Evolutionary conservation across 2,329 filamentous ascomycete genomes (phyloP), one percentile per base, ranked within the genome.

Genomic region (Dothideomycetidae sp.): DNA sequence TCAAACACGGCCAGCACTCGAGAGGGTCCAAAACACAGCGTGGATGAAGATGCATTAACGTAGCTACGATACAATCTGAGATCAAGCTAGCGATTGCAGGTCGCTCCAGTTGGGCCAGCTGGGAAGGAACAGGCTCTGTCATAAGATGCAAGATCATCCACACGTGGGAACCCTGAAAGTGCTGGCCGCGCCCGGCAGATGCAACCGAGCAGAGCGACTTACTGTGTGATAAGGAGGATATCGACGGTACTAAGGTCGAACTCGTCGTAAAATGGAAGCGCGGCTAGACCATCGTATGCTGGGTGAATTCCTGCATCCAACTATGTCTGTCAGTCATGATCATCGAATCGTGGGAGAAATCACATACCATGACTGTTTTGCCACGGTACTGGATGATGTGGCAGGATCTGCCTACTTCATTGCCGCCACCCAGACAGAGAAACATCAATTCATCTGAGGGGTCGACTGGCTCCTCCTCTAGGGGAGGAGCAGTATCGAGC

Each of bases 351-450:
- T n/a, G 16, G 17, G 26, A 11, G 9, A 21, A 26, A 5, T 17
- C 10, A 33, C 74, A 49, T 66, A 92, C 85, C 90, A 98, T 98
- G 48, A 98, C 84, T 4, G 88, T 96, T 62, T 98, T 98, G 44
- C 90, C 90, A 63, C 96, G 98, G 71, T 98, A 98, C 54, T 96
- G 85, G 42, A 98, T 77, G 50, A 98, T 93, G 57, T 98, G 90
- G 59, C 90, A 96, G 47, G 90, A 96, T 47, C 90, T 73, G 37
- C 90, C 90, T 44, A 98, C 90, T 62, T 98, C 90, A 58, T 94
- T 96, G 48, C 90, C 90, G 44, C 90, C 90, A 44, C 90, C 90
- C 26, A 98, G 66, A 51, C 84, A 92, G 38, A 93, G 71, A 53
- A 98, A 98, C 64, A 85, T 81, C 41, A 98, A 73, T 66, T 96